Conservation (phyloP, 495 filamentous ascomycete species). For the Talaromyces nanjingensis region DNA sequence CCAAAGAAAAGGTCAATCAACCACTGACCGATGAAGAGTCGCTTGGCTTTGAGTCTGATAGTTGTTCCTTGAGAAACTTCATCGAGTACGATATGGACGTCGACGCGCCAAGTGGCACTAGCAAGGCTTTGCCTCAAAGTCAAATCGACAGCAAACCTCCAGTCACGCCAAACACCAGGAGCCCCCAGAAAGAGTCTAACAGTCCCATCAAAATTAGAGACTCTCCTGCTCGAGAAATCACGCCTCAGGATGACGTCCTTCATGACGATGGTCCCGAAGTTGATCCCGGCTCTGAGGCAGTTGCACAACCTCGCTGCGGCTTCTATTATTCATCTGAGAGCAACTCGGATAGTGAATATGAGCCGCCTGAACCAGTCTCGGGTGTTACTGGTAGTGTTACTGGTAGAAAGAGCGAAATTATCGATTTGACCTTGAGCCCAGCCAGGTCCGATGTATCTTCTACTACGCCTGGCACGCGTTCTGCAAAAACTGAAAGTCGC, state of each 20-base stretch:
- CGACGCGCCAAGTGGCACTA: constrained; percentile 17
- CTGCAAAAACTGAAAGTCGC: constrained; percentile 17
- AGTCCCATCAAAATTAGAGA: background rate
- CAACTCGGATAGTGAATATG: constrained; percentile 16
- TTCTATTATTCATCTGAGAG: constrained; percentile 16
- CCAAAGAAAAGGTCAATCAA: constrained; percentile 7
- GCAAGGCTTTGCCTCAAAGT: constrained; percentile 4
- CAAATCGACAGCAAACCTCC: background rate
- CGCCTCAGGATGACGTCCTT: background rate
- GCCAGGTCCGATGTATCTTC: constrained; percentile 17
- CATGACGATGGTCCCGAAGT: background rate
- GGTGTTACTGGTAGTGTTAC: background rate
- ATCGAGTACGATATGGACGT: constrained; percentile 26
- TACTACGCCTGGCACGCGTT: constrained; percentile 18
- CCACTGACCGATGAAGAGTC: constrained; percentile 35
- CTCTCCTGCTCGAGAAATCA: background rate
- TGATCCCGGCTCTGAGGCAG: background rate
- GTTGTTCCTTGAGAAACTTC: constrained; percentile 42
- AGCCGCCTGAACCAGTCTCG: background rate
- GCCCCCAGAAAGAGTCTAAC: too few relatives aligned
- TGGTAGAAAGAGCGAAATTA: constrained; percentile 10
- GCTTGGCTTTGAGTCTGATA: constrained; percentile 25
- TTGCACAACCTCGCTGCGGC: background rate
- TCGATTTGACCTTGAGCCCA: constrained; percentile 28
- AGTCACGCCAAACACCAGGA: background rate